Percentiles rank a stretch among this genome's conserved stretches.
Conservation (phyloP, 2,329 filamentous ascomycete genomes). For the Epichloe sibirici region DNA sequence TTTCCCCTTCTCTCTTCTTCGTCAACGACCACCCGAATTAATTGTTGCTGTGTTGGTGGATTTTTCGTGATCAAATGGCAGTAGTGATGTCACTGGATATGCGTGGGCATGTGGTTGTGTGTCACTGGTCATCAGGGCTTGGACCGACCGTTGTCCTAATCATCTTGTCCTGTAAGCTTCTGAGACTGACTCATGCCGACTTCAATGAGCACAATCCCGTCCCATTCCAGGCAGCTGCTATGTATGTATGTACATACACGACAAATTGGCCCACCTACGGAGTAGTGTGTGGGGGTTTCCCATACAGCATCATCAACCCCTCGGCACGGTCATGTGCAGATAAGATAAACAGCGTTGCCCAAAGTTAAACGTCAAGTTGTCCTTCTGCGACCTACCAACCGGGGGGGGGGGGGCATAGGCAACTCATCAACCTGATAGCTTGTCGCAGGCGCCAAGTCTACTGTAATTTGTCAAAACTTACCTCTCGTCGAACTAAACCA, state of each 20-base stretch:
- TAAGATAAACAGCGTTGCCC: conserved; percentile 20
- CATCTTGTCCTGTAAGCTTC: neutral
- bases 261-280: neutral
- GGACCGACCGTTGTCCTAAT: neutral
- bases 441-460: neutral
- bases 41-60: no score
- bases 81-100: neutral
- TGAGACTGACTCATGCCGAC: neutral
- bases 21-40: no score
- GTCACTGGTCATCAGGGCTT: neutral
- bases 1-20: no score
- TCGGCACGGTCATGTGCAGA: conserved; percentile 22
- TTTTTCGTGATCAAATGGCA: no score
- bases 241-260: neutral
- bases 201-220: no score
- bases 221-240: no score
- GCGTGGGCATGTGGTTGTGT: neutral
- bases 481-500: no score
- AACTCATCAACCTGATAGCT: neutral
- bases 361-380: neutral
- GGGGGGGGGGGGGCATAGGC: neutral
- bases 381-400: neutral
- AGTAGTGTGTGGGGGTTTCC: neutral
- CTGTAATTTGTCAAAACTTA: no score
- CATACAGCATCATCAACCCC: no score